A percentile compares a stretch with the other conserved stretches of the same genome.
phyloP scores from a whole-genome alignment of 1,284 basidiomycete species.

The Tremellales sp. region DNA sequence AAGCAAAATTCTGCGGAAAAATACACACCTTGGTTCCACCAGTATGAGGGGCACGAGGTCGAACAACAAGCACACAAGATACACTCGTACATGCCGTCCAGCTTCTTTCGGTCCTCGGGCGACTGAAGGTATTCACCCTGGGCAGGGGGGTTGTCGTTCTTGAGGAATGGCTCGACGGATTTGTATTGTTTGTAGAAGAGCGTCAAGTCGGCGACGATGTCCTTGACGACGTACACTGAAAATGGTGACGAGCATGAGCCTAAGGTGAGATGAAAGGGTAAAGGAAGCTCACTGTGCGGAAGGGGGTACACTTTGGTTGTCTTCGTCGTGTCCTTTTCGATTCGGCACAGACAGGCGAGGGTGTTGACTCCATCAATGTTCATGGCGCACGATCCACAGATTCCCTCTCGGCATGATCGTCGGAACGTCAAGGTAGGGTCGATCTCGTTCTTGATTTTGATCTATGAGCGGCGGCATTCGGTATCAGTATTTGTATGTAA shows the following conservation, averaged over 20 bases:
- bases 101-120: slow-evolving; percentile 85
- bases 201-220: slow-evolving; percentile 74
- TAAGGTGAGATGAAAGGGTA: background rate
- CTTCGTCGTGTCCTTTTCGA: slow-evolving; percentile 69
- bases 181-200: slow-evolving; percentile 90
- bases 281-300: slow-evolving; percentile 76
- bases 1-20: slow-evolving; percentile 5
- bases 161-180: slow-evolving; percentile 91
- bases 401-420: slow-evolving; percentile 94
- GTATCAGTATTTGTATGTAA: background rate
- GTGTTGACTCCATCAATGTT: slow-evolving; percentile 99
- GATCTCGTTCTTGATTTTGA: slow-evolving; percentile 99
- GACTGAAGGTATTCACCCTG: slow-evolving; percentile 75
- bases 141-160: slow-evolving; percentile 84
- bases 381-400: slow-evolving; percentile 98
- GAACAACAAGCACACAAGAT: slow-evolving; percentile 76
- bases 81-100: slow-evolving; percentile 97
- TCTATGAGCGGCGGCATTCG: slow-evolving; percentile 52
- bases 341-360: slow-evolving; percentile 93
- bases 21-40: slow-evolving; percentile 81
- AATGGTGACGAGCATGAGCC: background rate
- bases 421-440: slow-evolving; percentile 97
- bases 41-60: slow-evolving; percentile 89
- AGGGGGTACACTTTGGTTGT: slow-evolving; percentile 93
- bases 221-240: slow-evolving; percentile 97